These are phyloP conservation scores for Pythium chondricola DNA, from an alignment of 352 stramenopile species.

Conservation along the genomic window DNA sequence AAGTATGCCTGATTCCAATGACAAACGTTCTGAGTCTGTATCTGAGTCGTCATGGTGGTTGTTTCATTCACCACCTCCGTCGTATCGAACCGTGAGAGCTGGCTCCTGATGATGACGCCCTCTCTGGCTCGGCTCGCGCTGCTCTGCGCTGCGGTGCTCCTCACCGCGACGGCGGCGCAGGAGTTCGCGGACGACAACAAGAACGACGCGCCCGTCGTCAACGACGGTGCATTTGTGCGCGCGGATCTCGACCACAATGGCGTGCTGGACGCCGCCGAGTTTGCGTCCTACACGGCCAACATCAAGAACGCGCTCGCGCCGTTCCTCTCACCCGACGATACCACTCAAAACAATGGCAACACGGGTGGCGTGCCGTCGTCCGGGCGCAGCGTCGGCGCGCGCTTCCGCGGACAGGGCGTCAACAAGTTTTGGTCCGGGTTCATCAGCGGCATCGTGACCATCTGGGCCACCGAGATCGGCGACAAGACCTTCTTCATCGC, in stretches of 20 bases:
- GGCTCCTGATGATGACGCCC: constrained; percentile 1
- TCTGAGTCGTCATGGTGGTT: no score
- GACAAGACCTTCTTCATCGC: constrained; percentile 99
- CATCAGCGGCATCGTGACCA: constrained; percentile 89
- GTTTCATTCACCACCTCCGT: background rate
- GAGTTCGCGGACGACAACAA: background rate
- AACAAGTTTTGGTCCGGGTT: constrained; percentile 87
- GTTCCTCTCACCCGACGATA: constrained; percentile 30
- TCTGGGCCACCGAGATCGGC: constrained; percentile 98
- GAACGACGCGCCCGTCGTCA: constrained; percentile 5
- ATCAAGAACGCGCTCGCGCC: constrained; percentile 48
- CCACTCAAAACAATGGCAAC: constrained; percentile 5
- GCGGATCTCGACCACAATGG: constrained; percentile 72
- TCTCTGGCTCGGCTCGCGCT: constrained; percentile 15
- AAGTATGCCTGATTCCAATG: no score
- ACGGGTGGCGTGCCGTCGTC: constrained; percentile 1
- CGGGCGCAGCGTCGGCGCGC: constrained; percentile 27
- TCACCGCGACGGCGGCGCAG: constrained; percentile 19
- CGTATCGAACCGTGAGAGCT: background rate
- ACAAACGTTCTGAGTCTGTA: no score
- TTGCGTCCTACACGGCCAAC: constrained; percentile 46
- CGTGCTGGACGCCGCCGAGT: constrained; percentile 54
- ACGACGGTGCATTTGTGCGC: constrained; percentile 45
- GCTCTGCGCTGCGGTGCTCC: constrained; percentile 12
- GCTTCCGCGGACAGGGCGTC: constrained; percentile 26